Evolutionary conservation across 1,139 yeast genomes (phyloP), one percentile per base, ranked within the genome.

Genomic region (Suhomyces choctaworum): DNA sequence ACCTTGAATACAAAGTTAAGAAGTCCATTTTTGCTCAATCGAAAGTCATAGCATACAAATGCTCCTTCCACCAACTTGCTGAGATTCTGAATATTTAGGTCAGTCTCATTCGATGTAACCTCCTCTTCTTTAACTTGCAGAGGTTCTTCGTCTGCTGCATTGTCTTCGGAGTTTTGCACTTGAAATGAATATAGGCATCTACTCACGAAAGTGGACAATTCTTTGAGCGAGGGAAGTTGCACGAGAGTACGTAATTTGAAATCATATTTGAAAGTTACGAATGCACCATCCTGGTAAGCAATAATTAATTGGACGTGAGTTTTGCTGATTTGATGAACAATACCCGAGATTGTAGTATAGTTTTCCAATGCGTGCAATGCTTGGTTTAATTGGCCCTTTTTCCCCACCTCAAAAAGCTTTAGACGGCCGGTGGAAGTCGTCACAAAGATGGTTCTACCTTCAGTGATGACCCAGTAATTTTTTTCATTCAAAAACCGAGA

Each of bases 241-340:
- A 32, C 32, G 8, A 37, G 14, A 4, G 28, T 17, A 3, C 31
- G 16, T 11, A 22, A 25, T 1, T 15, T 9, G 6, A 23, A 11
- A 7, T 32, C 14, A 12, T 39, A 25, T 4, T 33, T 22, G 5
- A 54, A 39, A 2, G 56, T 41, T 11, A 56, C 56, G 22, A 64
- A 56, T 7, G 48, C 44, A 1, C 71, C 70, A 33, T 52, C 49
- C 38, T 68, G 73, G 32, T 46, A 59, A 52, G 45, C 14, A 57
- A 40, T 20, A 12, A 47, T 37, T 1, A 42, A 24, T 2, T 16
- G 28, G 4, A 16, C 16, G 6, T 12, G 5, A 4, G 14, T 14
- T 7, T 6, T 7, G 8, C 20, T 8, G 7, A 7, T 17, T 7
- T 17, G 7, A 16, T 29, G 16, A 4, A 21, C 15, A 8, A 31